Percentiles rank a stretch among this genome's conserved stretches.
These are phyloP conservation scores for Dendrobium catenatum DNA, from an alignment of 106 monocot genomes.

Conservation along the genomic window DNA sequence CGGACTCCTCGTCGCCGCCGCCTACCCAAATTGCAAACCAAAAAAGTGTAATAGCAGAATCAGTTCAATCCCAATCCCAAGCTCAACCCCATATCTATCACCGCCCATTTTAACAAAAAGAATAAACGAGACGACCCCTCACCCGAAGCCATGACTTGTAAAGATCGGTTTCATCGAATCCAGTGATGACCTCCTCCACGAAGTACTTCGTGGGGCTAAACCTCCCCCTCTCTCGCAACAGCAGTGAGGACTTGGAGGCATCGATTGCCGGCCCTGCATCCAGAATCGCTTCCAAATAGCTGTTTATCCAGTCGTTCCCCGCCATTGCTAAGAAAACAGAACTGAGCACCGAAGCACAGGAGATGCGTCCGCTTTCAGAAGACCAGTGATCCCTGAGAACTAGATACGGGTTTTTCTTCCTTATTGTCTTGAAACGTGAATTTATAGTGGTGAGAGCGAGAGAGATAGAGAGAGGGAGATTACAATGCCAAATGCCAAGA, in stretches of 20 bases:
- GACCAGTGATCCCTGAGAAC: neutral
- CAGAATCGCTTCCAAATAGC: slow-evolving; percentile 85
- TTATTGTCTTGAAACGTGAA: neutral
- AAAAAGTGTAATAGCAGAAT: neutral
- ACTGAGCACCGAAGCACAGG: neutral
- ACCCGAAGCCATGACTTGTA: slow-evolving; percentile 97
- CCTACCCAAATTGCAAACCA: slow-evolving; percentile 25
- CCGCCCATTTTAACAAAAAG: neutral
- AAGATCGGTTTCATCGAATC: slow-evolving; percentile 96
- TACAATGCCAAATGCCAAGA: no score
- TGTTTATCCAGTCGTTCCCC: slow-evolving; percentile 93
- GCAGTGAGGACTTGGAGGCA: slow-evolving; percentile 55
- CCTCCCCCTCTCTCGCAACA: slow-evolving; percentile 80
- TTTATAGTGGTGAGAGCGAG: neutral
- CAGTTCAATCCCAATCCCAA: neutral
- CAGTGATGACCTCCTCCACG: slow-evolving; percentile 97
- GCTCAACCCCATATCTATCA: neutral
- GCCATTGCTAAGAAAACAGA: slow-evolving; percentile 37
- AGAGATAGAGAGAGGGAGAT: no score
- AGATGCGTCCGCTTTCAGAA: neutral
- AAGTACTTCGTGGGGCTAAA: slow-evolving; percentile 96
- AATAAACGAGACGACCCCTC: slow-evolving; percentile 2
- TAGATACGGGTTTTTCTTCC: neutral
- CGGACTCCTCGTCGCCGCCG: slow-evolving; percentile 78
- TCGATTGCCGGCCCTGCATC: slow-evolving; percentile 54